Conservation (phyloP, 495 filamentous ascomycete genomes). For the Lasiosphaeris hirsuta region DNA sequence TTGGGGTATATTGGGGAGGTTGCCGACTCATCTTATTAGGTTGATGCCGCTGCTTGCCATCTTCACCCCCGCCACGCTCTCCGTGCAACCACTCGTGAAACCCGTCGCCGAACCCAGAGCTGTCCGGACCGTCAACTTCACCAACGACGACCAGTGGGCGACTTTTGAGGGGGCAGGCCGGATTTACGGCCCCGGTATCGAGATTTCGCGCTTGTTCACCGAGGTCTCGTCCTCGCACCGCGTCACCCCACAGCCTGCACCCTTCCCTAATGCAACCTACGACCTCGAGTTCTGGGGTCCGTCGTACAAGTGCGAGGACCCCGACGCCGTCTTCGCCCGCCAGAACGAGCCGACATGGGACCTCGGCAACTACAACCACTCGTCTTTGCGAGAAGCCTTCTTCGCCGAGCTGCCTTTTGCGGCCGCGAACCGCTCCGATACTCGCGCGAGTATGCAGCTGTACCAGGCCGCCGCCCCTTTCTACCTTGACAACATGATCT, state of each 20-base stretch:
- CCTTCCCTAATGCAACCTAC: slow-evolving; percentile 17
- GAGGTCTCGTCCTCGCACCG: slow-evolving; percentile 11
- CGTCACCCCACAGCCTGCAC: slow-evolving; percentile 8
- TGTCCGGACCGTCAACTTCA: slow-evolving; percentile 14
- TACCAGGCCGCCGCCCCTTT: neutral
- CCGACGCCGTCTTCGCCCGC: slow-evolving; percentile 6
- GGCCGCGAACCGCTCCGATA: neutral
- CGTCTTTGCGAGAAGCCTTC: slow-evolving; percentile 2
- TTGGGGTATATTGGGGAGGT: too few species aligned
- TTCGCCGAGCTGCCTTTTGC: neutral
- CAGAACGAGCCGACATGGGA: slow-evolving; percentile 14
- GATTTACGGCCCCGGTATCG: slow-evolving; percentile 5
- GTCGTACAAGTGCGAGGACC: slow-evolving; percentile 16
- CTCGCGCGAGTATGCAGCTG: neutral
- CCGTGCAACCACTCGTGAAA: slow-evolving; percentile 5
- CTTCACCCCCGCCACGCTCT: slow-evolving; percentile 12
- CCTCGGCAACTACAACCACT: slow-evolving; percentile 1
- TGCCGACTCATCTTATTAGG: too few species aligned
- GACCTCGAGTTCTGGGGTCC: slow-evolving; percentile 18
- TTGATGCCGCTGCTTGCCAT: slow-evolving; percentile 8
- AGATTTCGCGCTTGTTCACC: slow-evolving; percentile 19
- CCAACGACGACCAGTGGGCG: slow-evolving; percentile 7
- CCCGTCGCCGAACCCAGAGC: neutral
- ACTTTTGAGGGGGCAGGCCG: slow-evolving; percentile 5
- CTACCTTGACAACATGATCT: slow-evolving; percentile 2